These are phyloP conservation scores for Hyphodiscus hymeniophilus DNA, from an alignment of 495 filamentous ascomycete genomes.

Conservation along the genomic window DNA sequence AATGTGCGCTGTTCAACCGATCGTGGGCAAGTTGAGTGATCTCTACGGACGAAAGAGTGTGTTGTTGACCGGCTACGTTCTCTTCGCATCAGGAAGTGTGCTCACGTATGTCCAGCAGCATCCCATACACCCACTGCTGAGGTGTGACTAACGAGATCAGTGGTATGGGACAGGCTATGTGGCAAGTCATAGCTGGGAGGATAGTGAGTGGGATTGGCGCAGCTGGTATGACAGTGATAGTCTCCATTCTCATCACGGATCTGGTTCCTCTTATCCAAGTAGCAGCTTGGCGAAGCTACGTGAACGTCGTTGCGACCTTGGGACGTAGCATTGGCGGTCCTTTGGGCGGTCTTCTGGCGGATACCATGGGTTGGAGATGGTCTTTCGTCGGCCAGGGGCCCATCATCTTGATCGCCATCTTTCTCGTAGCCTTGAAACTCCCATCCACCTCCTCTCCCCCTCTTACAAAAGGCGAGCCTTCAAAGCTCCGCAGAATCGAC, in stretches of 20 bases:
- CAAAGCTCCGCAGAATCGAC: conserved; percentile 5
- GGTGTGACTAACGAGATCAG: too few relatives aligned
- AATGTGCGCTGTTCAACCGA: conserved; percentile 48
- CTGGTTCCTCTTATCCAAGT: conserved; percentile 60
- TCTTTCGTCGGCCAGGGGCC: conserved; percentile 10
- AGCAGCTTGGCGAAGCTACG: conserved; percentile 55
- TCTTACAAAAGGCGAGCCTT: conserved; percentile 2
- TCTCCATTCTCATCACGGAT: conserved; percentile 58
- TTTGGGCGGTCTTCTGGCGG: conserved; percentile 54
- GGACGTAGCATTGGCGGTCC: conserved; percentile 60
- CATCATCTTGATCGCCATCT: conserved; percentile 4
- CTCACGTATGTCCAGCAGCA: conserved; percentile 27
- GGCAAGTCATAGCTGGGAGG: background rate
- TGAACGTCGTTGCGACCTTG: conserved; percentile 55
- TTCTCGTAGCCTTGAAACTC: conserved; percentile 3
- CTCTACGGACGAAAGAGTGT: conserved; percentile 39
- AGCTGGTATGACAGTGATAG: conserved; percentile 48
- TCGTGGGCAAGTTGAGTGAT: conserved; percentile 44
- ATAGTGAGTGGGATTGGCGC: conserved; percentile 40
- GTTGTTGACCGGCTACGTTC: conserved; percentile 31
- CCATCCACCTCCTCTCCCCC: background rate
- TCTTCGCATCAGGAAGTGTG: conserved; percentile 31
- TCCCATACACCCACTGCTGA: too few relatives aligned
- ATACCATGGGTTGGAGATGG: conserved; percentile 58
- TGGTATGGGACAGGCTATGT: conserved; percentile 21